These are phyloP conservation scores for Escallonia herrerae DNA, from an alignment of 129 eudicot genomes.

Conservation along the genomic window DNA sequence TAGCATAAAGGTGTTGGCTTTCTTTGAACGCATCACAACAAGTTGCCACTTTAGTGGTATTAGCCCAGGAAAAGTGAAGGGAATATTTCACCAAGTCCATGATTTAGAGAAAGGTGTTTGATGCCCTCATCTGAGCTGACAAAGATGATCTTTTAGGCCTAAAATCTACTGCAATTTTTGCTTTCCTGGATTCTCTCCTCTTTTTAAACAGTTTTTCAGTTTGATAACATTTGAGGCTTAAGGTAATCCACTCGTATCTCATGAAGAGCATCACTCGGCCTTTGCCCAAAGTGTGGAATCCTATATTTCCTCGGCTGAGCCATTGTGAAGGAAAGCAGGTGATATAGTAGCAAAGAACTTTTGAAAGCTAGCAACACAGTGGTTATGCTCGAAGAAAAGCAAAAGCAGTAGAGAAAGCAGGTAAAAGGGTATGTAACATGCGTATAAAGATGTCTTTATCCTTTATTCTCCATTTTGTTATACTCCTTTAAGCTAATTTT, in stretches of 20 bases:
- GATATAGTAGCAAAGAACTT: neutral
- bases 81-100: conserved; percentile 15
- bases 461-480: conserved; percentile 33
- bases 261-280: neutral
- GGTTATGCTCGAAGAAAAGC: conserved; percentile 16
- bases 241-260: neutral
- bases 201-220: neutral
- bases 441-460: conserved; percentile 24
- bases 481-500: conserved; percentile 16
- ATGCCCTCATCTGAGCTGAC: conserved; percentile 29
- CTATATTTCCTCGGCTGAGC: neutral
- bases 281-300: neutral
- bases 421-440: conserved; percentile 6
- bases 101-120: conserved; percentile 17
- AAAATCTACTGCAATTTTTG: conserved; percentile 11
- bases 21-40: conserved; percentile 31
- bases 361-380: neutral
- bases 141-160: conserved; percentile 29
- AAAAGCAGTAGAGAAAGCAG: conserved; percentile 10
- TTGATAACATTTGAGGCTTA: neutral
- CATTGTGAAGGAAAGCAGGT: neutral
- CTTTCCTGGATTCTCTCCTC: conserved; percentile 22
- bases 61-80: conserved; percentile 9
- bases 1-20: conserved; percentile 20
- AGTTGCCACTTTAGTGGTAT: conserved; percentile 26